phyloP scores from a whole-genome alignment of 306 rosid species.

The Cicer arietinum region DNA sequence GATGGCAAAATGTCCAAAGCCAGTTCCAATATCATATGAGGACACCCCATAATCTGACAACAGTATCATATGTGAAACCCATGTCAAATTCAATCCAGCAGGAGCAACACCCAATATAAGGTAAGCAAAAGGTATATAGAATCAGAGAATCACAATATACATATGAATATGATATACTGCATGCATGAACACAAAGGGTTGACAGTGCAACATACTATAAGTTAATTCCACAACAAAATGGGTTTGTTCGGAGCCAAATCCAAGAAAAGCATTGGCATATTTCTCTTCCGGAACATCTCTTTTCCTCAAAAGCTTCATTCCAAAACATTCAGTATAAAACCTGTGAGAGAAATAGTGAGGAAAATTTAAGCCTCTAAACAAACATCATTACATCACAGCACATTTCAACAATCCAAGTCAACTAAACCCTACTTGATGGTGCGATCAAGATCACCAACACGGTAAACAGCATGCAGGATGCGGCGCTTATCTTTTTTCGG shows the following conservation, averaged over 20 bases:
- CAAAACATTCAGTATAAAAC: slow-evolving; percentile 87
- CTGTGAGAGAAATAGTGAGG: slow-evolving; percentile 46
- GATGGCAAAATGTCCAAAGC: slow-evolving; percentile 93
- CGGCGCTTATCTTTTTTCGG: slow-evolving; percentile 89
- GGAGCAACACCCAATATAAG: neutral
- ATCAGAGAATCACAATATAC: slow-evolving; percentile 20
- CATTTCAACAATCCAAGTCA: slow-evolving; percentile 18
- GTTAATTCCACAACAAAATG: slow-evolving; percentile 89
- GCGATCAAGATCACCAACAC: slow-evolving; percentile 97
- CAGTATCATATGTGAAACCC: slow-evolving; percentile 28
- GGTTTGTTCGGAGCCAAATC: slow-evolving; percentile 82
- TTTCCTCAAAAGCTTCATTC: slow-evolving; percentile 84
- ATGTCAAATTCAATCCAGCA: slow-evolving; percentile 36
- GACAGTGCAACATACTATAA: slow-evolving; percentile 66
- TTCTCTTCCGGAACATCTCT: slow-evolving; percentile 93
- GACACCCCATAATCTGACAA: slow-evolving; percentile 80
- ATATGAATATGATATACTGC: slow-evolving; percentile 20
- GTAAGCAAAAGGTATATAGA: neutral
- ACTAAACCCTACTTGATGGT: slow-evolving; percentile 73
- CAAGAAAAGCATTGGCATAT: slow-evolving; percentile 89
- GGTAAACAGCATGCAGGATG: slow-evolving; percentile 87
- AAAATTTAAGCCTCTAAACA: slow-evolving; percentile 26
- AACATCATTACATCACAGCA: slow-evolving; percentile 10
- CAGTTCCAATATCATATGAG: slow-evolving; percentile 88
- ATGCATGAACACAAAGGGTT: slow-evolving; percentile 18